Conservation (phyloP, 2,329 filamentous ascomycete species). For the Pseudogymnoascus sp. region DNA sequence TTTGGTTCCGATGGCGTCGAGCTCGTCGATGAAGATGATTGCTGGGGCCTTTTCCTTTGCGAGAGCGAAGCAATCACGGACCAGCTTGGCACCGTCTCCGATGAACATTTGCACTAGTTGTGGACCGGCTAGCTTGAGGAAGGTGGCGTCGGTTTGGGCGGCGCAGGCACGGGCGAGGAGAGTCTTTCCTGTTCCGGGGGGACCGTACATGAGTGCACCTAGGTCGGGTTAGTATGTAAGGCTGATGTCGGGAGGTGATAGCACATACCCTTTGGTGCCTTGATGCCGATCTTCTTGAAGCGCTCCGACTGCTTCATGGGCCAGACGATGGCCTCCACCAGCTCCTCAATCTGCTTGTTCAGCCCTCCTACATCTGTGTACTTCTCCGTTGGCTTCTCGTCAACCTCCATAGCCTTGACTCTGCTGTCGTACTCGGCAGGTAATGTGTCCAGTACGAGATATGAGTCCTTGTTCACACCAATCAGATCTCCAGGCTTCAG, state of each 20-base stretch:
- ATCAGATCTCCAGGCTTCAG: conserved; percentile 95
- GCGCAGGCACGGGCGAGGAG: conserved; percentile 91
- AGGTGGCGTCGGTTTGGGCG: conserved; percentile 95
- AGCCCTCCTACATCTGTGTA: conserved; percentile 96
- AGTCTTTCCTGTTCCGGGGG: conserved; percentile 83
- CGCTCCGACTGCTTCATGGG: conserved; percentile 99
- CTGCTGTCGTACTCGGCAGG: conserved; percentile 97
- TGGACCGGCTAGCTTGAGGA: conserved; percentile 94
- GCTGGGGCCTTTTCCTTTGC: conserved; percentile 98
- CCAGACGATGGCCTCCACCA: conserved; percentile 98
- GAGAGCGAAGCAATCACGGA: conserved; percentile 92
- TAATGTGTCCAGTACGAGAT: conserved; percentile 90
- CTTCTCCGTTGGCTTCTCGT: conserved; percentile 98
- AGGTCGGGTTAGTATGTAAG: conserved; percentile 13
- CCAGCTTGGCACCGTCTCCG: conserved; percentile 93
- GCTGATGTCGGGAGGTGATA: not conserved
- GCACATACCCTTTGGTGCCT: conserved; percentile 85
- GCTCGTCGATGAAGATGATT: conserved; percentile 98
- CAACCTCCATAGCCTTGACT: conserved; percentile 99
- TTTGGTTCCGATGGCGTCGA: conserved; percentile 97
- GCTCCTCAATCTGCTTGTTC: conserved; percentile 98
- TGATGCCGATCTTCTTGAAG: conserved; percentile 99
- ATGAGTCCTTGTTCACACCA: conserved; percentile 98
- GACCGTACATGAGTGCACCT: conserved; percentile 98
- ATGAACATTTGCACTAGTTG: conserved; percentile 99